Base-by-base conservation (phyloP, 768 basidiomycete genomes). In the Pleurotus sapidus region DNA sequence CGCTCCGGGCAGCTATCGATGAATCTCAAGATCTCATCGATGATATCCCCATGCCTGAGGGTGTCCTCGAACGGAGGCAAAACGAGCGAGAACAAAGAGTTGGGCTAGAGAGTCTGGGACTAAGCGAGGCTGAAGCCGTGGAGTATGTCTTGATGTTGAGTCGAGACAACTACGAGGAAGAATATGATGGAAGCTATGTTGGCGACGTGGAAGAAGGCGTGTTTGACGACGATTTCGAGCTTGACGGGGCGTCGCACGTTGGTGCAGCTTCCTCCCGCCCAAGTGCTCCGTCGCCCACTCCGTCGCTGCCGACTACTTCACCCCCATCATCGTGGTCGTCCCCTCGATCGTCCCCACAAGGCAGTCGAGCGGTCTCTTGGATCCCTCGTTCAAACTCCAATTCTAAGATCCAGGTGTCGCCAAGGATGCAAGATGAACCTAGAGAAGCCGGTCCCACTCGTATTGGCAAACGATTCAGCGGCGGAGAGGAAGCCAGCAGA, bases 61-160 rank as follows among this genome's bases (percentile, higher is more conserved):
- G 51, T 25, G 70, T 84, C 25, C 71, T 87, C 45, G 77, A 80
- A 38, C 72, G 84, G 38, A 85, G 90, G 63, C 73, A 68, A 40
- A 65, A 71, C 34, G 82, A 83, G 59, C 73, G 74, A 23, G 87
- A 84, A 61, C 89, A 93, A 60, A 71, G 72, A 11, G 74, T 75
- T 2, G 77, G 79, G 9, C 67, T 93, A 20, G 75, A 83, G 34
- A 69, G 71, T n/a, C 77, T 94, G 3, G 91, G 92, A 2, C 70
- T 93, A 40, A 84, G 78, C 57, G 91, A 94, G 63, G 69, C 70
- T 1, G 91, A 91, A 63, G 89, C 87, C 0, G 72, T 93, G 24
- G 88, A 91, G 64, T 94, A 94, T 62, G 78, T 86, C 0, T 67
- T 94, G 46, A 93, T 93, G 90, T 78, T 93, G 61, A 93, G 90